Conservation (phyloP, 805 yeast species). For the Jamesozyma jinghongensis region DNA sequence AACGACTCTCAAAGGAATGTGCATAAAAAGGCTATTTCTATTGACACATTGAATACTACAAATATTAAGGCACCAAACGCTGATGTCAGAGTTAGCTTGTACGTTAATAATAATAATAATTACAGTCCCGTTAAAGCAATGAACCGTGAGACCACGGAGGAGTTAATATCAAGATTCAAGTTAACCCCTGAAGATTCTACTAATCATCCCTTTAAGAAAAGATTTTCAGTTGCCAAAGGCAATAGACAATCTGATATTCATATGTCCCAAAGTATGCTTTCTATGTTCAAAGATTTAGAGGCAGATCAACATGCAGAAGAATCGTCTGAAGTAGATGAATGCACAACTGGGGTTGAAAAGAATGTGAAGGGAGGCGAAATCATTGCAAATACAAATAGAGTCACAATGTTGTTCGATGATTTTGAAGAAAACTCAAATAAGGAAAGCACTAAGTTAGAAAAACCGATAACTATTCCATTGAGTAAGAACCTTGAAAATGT, state of each 20-base stretch:
- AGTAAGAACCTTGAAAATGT: too few relatives aligned
- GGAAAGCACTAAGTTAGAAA: too few relatives aligned
- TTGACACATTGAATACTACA: conserved; percentile 26
- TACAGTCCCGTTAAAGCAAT: conserved; percentile 6
- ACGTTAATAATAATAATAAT: conserved; percentile 15
- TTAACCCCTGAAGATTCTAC: conserved; percentile 21
- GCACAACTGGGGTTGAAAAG: neutral
- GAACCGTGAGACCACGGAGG: conserved; percentile 29
- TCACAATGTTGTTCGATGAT: conserved; percentile 26
- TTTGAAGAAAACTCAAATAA: conserved; percentile 16
- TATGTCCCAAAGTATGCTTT: conserved; percentile 18
- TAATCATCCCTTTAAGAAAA: conserved; percentile 12
- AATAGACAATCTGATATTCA: conserved; percentile 7
- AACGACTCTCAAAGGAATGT: conserved; percentile 16
- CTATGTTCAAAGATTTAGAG: conserved; percentile 29
- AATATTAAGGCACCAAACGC: conserved; percentile 25
- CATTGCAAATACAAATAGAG: conserved; percentile 13
- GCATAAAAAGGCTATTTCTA: conserved; percentile 28
- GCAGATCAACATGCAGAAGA: conserved; percentile 10
- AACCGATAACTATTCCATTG: too few relatives aligned
- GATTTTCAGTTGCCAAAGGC: conserved; percentile 11
- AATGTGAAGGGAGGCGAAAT: conserved; percentile 1
- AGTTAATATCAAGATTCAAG: conserved; percentile 26
- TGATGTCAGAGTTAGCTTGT: conserved; percentile 28
- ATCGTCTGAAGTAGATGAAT: conserved; percentile 3